Base-by-base conservation (phyloP, 108 stramenopile species). In the Stephanodiscus triporus region DNA sequence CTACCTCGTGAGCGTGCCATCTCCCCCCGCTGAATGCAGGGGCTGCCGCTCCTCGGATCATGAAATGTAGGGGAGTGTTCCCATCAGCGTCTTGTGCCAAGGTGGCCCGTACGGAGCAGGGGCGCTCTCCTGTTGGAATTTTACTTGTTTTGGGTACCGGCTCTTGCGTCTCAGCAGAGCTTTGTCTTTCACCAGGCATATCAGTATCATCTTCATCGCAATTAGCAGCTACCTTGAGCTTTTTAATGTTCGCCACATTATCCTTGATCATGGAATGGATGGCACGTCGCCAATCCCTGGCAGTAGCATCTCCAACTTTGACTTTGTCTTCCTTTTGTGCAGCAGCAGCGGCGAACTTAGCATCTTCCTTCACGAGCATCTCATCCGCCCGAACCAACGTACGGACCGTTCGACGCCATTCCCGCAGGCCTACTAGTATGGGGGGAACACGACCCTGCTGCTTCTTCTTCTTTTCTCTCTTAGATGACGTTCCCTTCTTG, bases 61-160 rank as follows among this genome's bases (percentile, higher is more conserved):
- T 65, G 37, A 92, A 69, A 73, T 92, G 91, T 27, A 92, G 71
- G 0, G 91, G 91, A 9, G 86, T 88, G 63, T 89, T 86, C 24
- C 91, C 91, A 58, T 92, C 91, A 2, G 89, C 86, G 57, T 92
- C 90, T 67, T 92, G 88, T 26, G 83, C 63, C 37, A 89, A 54
- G 1, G 86, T 72, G 10, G 88, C 88, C 29, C 89, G 69, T 16
- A 58, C 16, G 56, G 56, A 53, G 32, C 26, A 47, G 22, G 29
- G 69, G 27, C 48, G 29, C 36, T 66, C 26, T 24, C 16, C n/a
- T 40, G 11, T 9, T 11, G 51, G 38, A 30, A 36, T 11, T 19
- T 27, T 23, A 57, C 5, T 57, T 20, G 29, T 26, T 6, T 16
- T 26, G 1, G 56, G 30, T 57, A 30, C 26, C 4, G 20, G 8